Percentiles rank a stretch among this genome's conserved stretches.
Conservation (phyloP, 2,329 filamentous ascomycete genomes). For the Penicillium aurantiogriseum region DNA sequence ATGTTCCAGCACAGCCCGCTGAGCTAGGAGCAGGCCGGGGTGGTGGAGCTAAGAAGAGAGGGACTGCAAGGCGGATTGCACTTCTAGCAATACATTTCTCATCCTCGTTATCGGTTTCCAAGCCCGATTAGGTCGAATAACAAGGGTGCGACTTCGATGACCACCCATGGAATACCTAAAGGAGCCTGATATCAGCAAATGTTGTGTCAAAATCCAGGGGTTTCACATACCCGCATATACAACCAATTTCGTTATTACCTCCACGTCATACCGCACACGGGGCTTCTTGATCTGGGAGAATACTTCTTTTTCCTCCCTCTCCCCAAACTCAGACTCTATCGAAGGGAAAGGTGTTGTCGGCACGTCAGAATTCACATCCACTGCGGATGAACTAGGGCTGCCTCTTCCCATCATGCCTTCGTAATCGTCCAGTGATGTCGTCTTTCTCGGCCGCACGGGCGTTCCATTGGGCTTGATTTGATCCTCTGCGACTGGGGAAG, state of each 20-base stretch:
- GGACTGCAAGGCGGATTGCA: not conserved
- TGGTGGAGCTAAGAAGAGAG: not conserved
- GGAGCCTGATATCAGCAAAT: slow-evolving; percentile 4
- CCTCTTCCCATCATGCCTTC: slow-evolving; percentile 74
- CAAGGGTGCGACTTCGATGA: slow-evolving; percentile 71
- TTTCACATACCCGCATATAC: slow-evolving; percentile 76
- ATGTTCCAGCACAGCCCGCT: slow-evolving; percentile 17
- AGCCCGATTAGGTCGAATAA: slow-evolving; percentile 59
- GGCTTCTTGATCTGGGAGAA: slow-evolving; percentile 82
- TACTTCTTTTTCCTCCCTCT: slow-evolving; percentile 68
- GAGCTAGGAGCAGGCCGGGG: slow-evolving; percentile 9
- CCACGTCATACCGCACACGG: slow-evolving; percentile 93
- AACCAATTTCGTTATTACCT: slow-evolving; percentile 94
- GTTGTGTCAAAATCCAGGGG: not conserved
- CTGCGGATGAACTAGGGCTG: slow-evolving; percentile 42
- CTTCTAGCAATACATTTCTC: not conserved
- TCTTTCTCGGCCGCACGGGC: slow-evolving; percentile 44
- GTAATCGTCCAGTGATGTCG: slow-evolving; percentile 59
- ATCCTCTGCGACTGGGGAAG: slow-evolving; percentile 26
- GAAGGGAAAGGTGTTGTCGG: slow-evolving; percentile 25
- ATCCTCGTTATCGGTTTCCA: slow-evolving; percentile 12
- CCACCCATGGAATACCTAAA: slow-evolving; percentile 77
- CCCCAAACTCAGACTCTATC: slow-evolving; percentile 38
- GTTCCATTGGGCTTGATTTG: slow-evolving; percentile 31
- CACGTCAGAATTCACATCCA: slow-evolving; percentile 31